Base-by-base conservation (phyloP, 2,329 filamentous ascomycete species). In the Fusarium illudens region DNA sequence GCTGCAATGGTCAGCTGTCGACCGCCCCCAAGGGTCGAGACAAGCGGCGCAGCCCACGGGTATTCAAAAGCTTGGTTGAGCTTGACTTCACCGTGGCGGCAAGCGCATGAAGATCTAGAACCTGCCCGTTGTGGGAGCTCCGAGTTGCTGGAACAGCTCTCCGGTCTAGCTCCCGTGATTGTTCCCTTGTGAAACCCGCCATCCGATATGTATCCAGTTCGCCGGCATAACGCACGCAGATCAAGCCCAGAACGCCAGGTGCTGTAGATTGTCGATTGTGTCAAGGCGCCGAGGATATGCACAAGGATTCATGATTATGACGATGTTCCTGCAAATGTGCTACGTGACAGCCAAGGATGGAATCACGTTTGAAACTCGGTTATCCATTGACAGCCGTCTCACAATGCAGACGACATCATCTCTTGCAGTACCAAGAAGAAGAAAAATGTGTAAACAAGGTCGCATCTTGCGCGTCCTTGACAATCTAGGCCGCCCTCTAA, bases 1-100 rank as follows among this genome's bases (percentile, higher is more conserved):
- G 36, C 42, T 54, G 30, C 39, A 29, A 57, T 32, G 53, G 25
- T 59, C 62, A 66, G 62, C 52, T 30, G 57, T 55, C 20, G 42
- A 36, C 62, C 34, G 65, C 65, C 65, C 33, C 11, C 32, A 51
- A 34, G 37, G 25, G 65, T 61, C 65, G 36, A 52, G 60, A 49
- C 51, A 62, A 65, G 61, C 27, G 65, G 65, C 65, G 61, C 65
- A 68, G 61, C 42, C 22, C 25, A 36, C 30, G 30, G 20, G 50
- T 53, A 29, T 19, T 27, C 22, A 37, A 53, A 53, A 36, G 33
- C 33, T 53, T 37, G 33, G 20, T 37, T 34, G 30, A 68, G 57
- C 64, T 58, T 62, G 48, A 58, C 55, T 36, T 68, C 20, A 57
- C 34, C 64, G 65, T 58, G 64, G 65, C 55, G 67, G 65, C 42